Evolutionary conservation across 2,329 filamentous ascomycete genomes (phyloP).

Genomic region (Colletotrichum eremochloae): DNA sequence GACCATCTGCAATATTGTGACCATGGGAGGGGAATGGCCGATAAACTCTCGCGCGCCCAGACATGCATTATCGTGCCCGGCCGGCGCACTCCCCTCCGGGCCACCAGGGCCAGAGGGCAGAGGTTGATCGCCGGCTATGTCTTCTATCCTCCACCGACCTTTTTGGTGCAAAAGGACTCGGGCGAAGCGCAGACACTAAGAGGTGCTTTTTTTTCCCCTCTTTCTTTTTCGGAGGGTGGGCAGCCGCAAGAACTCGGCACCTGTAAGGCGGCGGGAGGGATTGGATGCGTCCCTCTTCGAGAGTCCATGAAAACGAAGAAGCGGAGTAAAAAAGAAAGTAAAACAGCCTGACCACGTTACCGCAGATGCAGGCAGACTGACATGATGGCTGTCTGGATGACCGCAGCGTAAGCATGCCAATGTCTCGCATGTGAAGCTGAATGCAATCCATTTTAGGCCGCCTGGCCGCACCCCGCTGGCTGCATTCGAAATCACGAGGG

Average conservation of each 20-base stretch:
- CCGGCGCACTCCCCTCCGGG: background rate
- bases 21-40: background rate
- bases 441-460: conserved; percentile 16
- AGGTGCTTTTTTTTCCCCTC: too few species aligned
- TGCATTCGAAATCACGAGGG: conserved; percentile 37
- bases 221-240: too few species aligned
- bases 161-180: too few species aligned
- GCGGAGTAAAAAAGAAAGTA: background rate
- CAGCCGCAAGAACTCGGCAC: background rate
- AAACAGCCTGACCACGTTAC: background rate
- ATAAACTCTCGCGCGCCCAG: conserved; percentile 1
- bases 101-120: background rate
- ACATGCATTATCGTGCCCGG: background rate
- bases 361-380: background rate
- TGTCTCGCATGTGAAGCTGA: conserved; percentile 42
- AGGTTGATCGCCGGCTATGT: background rate
- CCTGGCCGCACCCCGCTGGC: conserved; percentile 23
- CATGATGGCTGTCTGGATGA: background rate
- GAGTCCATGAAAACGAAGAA: background rate
- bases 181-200: too few species aligned
- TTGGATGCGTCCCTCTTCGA: background rate
- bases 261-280: background rate
- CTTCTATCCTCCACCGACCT: background rate
- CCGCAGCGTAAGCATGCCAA: conserved; percentile 8
- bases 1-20: background rate